Percentiles rank a stretch among this genome's conserved stretches.
These are phyloP conservation scores for Blastosporella zonata DNA, from an alignment of 1,284 basidiomycete species.

Conservation along the genomic window DNA sequence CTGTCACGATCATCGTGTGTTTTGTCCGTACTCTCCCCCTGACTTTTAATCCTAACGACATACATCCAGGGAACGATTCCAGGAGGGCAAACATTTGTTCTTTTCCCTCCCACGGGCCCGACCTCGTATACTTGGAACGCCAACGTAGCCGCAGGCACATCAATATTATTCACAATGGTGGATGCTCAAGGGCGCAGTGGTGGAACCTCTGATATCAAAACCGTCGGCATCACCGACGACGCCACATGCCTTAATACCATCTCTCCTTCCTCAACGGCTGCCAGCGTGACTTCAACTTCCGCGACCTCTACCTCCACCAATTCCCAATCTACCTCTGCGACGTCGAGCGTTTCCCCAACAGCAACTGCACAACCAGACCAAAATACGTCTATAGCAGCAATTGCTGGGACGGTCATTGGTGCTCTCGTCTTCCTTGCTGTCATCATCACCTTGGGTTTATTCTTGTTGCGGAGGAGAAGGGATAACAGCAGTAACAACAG, in stretches of 20 bases:
- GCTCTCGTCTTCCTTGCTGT: constrained; percentile 49
- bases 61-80: constrained; percentile 59
- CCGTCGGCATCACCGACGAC: constrained; percentile 50
- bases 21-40: not conserved
- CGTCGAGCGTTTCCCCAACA: constrained; percentile 21
- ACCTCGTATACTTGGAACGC: constrained; percentile 54
- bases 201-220: constrained; percentile 50
- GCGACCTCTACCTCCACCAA: not conserved
- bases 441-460: constrained; percentile 47
- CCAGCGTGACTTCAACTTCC: constrained; percentile 2
- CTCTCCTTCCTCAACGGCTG: constrained; percentile 51
- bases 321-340: constrained; percentile 16
- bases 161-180: constrained; percentile 57
- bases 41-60: constrained; percentile 4
- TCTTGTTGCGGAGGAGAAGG: constrained; percentile 43
- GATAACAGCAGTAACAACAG: constrained; percentile 26
- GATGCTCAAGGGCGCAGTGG: constrained; percentile 57
- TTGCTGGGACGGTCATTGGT: constrained; percentile 60
- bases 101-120: constrained; percentile 43
- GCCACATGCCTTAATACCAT: constrained; percentile 46
- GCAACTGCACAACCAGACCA: constrained; percentile 30
- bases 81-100: constrained; percentile 48
- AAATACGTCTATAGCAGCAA: constrained; percentile 40
- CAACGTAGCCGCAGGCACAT: constrained; percentile 57
- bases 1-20: constrained; percentile 58